Evolutionary conservation across 208 protist genomes (phyloP), one percentile per base, ranked within the genome.

Genomic region (Naegleria lovaniensis): DNA sequence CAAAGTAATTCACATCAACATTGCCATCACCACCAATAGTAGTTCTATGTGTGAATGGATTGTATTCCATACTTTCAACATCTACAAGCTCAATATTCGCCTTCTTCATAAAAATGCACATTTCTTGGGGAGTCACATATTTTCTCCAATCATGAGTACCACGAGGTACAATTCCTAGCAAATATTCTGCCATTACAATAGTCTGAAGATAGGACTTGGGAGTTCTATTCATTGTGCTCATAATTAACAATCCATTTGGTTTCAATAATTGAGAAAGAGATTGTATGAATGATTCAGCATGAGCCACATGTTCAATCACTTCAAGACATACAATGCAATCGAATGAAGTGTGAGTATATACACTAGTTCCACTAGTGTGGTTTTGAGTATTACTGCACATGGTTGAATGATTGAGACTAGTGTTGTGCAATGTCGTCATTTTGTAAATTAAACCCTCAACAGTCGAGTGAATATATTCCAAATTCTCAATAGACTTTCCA

Each of bases 221-320:
- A 9, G 95, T 96, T 83, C 96, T 96, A 90, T 98, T 97, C 93
- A 98, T 96, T n/a, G 97, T 98, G 0, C 96, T 97, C 39, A 98
- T 89, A 22, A 98, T 92, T 5, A 98, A 92, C 40, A 97, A 79
- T 15, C 97, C 96, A 52, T 96, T 96, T 9, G 95, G 95, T 85
- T 96, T 97, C 29, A 96, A 95, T 29, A 96, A 92, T n/a, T 93
- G 90, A 87, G 95, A 95, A 3, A 97, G 93, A 33, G 94, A 93
- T 25, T 94, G 76, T 39, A 98, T n/a, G 92, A 98, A 98, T 6
- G 83, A 90, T 22, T 95, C 92, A 25, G 96, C 94, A 91, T 98
- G 94, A 29, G 94, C 94, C 38, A 98, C 97, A 91, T 98, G 97
- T 92, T 98, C 97, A 85, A 98, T 94, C 40, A 98, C 96, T 90